A percentile compares a stretch with the other conserved stretches of the same genome.
These are phyloP conservation scores for Cryphonectria carpinicola DNA, from an alignment of 2,329 filamentous ascomycete species.

Conservation along the genomic window DNA sequence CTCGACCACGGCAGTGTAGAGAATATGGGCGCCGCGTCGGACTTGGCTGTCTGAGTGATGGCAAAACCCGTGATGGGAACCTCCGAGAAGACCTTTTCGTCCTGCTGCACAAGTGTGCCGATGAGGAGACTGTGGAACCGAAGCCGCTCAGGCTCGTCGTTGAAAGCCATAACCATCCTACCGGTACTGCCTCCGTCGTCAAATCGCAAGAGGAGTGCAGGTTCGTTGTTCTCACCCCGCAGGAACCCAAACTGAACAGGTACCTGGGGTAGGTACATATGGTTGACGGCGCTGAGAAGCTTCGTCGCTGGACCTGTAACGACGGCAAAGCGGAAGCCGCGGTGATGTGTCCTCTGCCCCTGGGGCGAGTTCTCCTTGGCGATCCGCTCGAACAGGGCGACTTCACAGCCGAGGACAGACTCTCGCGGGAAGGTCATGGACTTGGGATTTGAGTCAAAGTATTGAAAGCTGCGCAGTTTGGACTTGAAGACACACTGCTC, in stretches of 20 bases:
- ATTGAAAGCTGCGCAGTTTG: constrained; percentile 75
- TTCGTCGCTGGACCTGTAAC: constrained; percentile 79
- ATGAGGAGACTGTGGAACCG: constrained; percentile 74
- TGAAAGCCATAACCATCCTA: constrained; percentile 78
- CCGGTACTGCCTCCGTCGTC: constrained; percentile 68
- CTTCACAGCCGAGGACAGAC: constrained; percentile 69
- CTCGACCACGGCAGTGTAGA: constrained; percentile 66
- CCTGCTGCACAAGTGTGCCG: constrained; percentile 68
- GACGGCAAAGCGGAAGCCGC: constrained; percentile 78
- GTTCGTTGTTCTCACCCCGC: constrained; percentile 70
- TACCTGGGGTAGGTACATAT: constrained; percentile 65
- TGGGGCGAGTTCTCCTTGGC: constrained; percentile 71
- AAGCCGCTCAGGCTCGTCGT: constrained; percentile 70
- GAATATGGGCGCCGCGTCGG: constrained; percentile 53
- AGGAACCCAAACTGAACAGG: constrained; percentile 81
- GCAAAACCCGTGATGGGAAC: constrained; percentile 67
- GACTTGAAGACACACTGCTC: constrained; percentile 73
- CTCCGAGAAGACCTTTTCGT: constrained; percentile 73
- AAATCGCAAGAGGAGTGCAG: constrained; percentile 72
- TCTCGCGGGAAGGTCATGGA: constrained; percentile 77
- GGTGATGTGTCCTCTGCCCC: constrained; percentile 73
- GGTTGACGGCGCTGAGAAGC: constrained; percentile 75
- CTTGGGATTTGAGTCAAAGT: constrained; percentile 74
- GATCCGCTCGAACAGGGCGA: constrained; percentile 75
- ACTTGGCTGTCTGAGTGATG: constrained; percentile 59